These are phyloP conservation scores for Candida wancherniae DNA, from an alignment of 805 yeast species.

Conservation along the genomic window DNA sequence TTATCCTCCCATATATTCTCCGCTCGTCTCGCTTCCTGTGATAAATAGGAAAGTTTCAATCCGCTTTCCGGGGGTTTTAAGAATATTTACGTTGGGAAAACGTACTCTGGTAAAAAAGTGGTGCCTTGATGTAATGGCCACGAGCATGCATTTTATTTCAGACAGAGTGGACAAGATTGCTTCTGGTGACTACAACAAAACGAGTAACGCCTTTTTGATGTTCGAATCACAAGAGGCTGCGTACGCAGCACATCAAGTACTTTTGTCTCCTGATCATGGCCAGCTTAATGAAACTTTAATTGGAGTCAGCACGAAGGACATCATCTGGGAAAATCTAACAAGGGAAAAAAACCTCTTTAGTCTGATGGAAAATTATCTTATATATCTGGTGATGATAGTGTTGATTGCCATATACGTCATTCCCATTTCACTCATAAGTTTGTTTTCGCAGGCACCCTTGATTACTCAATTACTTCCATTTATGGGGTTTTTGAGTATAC, in stretches of 20 bases:
- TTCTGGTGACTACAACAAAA: constrained; percentile 18
- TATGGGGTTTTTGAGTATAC: constrained; percentile 47
- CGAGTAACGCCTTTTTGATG: constrained; percentile 54
- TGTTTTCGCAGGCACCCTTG: constrained; percentile 69
- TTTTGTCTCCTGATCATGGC: constrained; percentile 40
- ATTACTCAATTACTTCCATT: constrained; percentile 58
- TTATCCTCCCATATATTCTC: constrained; percentile 31
- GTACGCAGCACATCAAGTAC: constrained; percentile 58
- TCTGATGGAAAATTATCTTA: no score
- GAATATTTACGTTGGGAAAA: constrained; percentile 21
- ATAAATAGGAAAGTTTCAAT: constrained; percentile 18
- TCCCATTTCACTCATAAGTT: constrained; percentile 78
- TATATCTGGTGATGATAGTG: constrained; percentile 42
- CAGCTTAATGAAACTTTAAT: constrained; percentile 40
- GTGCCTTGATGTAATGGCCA: constrained; percentile 22
- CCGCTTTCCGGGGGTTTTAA: constrained; percentile 26
- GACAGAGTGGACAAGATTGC: constrained; percentile 9
- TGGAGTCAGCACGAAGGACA: constrained; percentile 60
- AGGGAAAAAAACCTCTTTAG: constrained; percentile 42
- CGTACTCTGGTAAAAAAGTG: constrained; percentile 22
- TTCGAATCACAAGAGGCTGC: constrained; percentile 57
- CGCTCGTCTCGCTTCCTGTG: constrained; percentile 18
- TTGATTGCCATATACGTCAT: constrained; percentile 64
- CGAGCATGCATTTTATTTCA: constrained; percentile 7
- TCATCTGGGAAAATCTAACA: constrained; percentile 64